Conservation (phyloP, 352 stramenopile species). For the Pythium scleroteichum region DNA sequence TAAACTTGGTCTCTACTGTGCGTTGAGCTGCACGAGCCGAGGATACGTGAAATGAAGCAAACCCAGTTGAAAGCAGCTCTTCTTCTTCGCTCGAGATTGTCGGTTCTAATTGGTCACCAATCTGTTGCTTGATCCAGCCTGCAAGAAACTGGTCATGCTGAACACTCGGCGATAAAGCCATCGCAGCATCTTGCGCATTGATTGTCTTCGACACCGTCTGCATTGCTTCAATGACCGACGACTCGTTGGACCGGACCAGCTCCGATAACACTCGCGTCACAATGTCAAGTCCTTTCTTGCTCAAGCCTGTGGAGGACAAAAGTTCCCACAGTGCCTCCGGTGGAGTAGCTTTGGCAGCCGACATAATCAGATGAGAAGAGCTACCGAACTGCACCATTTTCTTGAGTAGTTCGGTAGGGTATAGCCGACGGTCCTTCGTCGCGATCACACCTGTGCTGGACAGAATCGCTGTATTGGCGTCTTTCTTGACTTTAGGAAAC, state of each 20-base stretch:
- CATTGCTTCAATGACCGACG: conserved; percentile 26
- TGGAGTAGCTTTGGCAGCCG: conserved; percentile 61
- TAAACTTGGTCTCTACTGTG: background rate
- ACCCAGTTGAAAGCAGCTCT: conserved; percentile 18
- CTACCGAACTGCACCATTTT: conserved; percentile 52
- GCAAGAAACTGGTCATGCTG: conserved; percentile 11
- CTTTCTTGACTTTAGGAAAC: conserved; percentile 55
- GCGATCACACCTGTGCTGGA: conserved; percentile 73
- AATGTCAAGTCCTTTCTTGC: conserved; percentile 28
- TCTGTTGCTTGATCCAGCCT: conserved; percentile 13
- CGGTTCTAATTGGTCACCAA: background rate
- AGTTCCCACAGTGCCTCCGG: conserved; percentile 57
- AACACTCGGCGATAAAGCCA: background rate
- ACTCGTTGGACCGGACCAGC: conserved; percentile 47
- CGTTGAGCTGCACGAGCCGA: background rate
- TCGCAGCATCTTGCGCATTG: conserved; percentile 1
- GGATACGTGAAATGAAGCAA: conserved; percentile 17
- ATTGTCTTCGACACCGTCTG: conserved; percentile 13
- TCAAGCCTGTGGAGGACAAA: conserved; percentile 51
- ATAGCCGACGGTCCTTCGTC: conserved; percentile 73
- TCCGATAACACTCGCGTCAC: conserved; percentile 27
- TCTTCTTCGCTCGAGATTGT: conserved; percentile 8
- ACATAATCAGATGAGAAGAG: conserved; percentile 48
- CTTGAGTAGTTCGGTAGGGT: conserved; percentile 59
- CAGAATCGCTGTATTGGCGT: conserved; percentile 44